phyloP scores from a whole-genome alignment of 805 yeast species.

The Metschnikowia aberdeeniae region DNA sequence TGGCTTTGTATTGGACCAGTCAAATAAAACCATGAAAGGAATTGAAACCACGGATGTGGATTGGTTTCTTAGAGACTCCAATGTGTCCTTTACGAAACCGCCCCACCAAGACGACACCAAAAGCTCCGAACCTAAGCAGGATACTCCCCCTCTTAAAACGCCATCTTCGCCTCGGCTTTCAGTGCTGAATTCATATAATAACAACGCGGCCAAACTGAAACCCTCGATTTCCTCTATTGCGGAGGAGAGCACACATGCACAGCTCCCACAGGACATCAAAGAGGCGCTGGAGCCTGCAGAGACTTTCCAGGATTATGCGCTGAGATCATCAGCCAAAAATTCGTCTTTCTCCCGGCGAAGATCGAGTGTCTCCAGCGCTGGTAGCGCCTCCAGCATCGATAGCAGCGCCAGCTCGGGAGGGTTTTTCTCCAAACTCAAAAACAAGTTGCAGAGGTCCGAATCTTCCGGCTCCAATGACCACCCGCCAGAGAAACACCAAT shows the following conservation, averaged over 20 bases:
- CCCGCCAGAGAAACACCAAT: background rate
- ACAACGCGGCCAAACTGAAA: constrained; percentile 27
- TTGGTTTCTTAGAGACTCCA: constrained; percentile 46
- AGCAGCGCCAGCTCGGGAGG: constrained; percentile 19
- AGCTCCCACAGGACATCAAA: background rate
- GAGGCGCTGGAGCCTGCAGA: background rate
- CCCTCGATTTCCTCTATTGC: constrained; percentile 30
- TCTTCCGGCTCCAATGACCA: constrained; percentile 3
- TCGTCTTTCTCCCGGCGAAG: constrained; percentile 13
- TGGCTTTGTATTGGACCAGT: constrained; percentile 12
- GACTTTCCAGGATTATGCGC: background rate
- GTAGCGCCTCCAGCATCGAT: constrained; percentile 15
- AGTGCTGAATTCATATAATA: constrained; percentile 30
- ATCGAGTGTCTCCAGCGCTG: constrained; percentile 17
- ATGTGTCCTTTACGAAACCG: constrained; percentile 4
- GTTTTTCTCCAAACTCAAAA: constrained; percentile 36
- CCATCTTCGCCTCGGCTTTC: constrained; percentile 19
- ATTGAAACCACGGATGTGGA: constrained; percentile 44
- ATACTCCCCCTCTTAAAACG: constrained; percentile 3
- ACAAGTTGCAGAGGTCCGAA: constrained; percentile 22
- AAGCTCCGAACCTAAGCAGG: background rate
- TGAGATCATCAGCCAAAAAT: background rate
- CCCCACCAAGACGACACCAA: background rate
- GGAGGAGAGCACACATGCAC: constrained; percentile 13
- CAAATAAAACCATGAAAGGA: constrained; percentile 20